These are phyloP conservation scores for Phanerodontia chrysosporium DNA, from an alignment of 768 basidiomycete genomes.

Conservation along the genomic window DNA sequence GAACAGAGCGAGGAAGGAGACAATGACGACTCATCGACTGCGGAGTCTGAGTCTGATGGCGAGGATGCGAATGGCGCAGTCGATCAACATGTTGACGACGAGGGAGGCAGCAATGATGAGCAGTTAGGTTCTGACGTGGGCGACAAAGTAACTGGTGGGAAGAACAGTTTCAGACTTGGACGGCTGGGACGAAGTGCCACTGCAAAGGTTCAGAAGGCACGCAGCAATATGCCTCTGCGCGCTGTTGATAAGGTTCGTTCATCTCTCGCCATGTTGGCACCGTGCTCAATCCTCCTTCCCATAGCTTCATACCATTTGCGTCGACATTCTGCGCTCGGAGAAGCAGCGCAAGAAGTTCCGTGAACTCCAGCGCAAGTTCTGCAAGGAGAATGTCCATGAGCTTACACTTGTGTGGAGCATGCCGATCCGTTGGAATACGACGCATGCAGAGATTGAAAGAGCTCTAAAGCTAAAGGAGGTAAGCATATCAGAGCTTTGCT, in stretches of 20 bases:
- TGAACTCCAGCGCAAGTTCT: not conserved
- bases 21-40: too few species aligned
- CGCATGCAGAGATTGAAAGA: not conserved
- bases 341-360: not conserved
- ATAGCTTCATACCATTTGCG: not conserved
- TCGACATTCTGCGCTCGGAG: not conserved
- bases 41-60: too few species aligned
- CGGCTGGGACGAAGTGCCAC: too few species aligned
- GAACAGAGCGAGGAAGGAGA: too few species aligned
- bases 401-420: not conserved
- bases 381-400: not conserved
- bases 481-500: not conserved
- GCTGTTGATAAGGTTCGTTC: conserved; percentile 1
- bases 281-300: not conserved
- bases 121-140: too few species aligned
- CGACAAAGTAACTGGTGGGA: too few species aligned
- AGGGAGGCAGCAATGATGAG: too few species aligned
- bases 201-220: too few species aligned
- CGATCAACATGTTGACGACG: too few species aligned
- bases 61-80: too few species aligned
- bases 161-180: too few species aligned
- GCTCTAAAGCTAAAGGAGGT: not conserved
- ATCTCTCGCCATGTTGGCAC: too few species aligned
- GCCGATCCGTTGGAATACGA: conserved; percentile 8
- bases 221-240: not conserved